These are phyloP conservation scores for Solanum hybrid DNA, from an alignment of 305 asterid species.

Conservation along the genomic window DNA sequence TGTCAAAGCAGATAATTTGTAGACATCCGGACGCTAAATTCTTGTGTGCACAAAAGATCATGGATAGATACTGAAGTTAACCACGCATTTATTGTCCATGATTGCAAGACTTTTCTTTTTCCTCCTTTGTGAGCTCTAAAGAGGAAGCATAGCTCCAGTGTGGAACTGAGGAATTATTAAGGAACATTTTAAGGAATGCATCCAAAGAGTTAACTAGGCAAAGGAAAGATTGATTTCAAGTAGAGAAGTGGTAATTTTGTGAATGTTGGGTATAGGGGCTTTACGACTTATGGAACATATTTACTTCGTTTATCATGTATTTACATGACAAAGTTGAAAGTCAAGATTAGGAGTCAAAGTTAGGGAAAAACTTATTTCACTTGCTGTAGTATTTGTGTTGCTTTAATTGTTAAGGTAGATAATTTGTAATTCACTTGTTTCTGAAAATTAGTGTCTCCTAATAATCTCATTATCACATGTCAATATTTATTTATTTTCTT, in stretches of 20 bases:
- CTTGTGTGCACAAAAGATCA: neutral
- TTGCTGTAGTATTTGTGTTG: neutral
- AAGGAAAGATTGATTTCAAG: neutral
- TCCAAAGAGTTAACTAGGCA: neutral
- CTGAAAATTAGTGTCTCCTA: neutral
- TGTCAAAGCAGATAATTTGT: conserved; percentile 15
- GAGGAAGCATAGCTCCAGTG: neutral
- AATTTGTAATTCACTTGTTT: neutral
- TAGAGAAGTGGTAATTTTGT: neutral
- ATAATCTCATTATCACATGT: neutral
- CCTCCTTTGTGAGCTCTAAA: neutral
- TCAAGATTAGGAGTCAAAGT: neutral
- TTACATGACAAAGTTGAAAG: neutral
- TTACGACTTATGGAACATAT: neutral
- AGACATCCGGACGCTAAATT: neutral
- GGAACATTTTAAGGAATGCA: neutral
- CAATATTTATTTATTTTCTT: neutral
- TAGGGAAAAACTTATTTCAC: neutral
- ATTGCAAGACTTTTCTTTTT: neutral
- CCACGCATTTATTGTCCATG: neutral
- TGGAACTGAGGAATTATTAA: neutral
- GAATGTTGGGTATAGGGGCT: neutral
- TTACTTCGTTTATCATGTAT: neutral
- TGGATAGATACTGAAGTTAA: neutral
- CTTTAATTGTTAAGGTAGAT: neutral